phyloP scores from a whole-genome alignment of 108 stramenopile genomes.

The Cyclostephanos tholiformis region DNA sequence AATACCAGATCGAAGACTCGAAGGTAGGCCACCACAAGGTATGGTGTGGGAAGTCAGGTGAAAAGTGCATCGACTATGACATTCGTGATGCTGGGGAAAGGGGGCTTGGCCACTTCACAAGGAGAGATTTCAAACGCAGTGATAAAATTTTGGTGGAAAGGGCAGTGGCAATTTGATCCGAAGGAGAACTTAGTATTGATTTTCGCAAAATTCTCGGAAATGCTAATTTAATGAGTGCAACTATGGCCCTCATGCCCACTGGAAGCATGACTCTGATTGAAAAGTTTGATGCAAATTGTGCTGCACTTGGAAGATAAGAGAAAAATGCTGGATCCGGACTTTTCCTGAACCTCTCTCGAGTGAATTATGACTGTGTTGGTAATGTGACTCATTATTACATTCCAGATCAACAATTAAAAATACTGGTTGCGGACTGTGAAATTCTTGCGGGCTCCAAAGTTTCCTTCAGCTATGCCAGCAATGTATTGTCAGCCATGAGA shows the following conservation, averaged over 20 bases:
- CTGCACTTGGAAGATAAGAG: not conserved
- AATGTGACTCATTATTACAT: conserved; percentile 18
- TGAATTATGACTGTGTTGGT: conserved; percentile 40
- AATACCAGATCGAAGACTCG: not conserved
- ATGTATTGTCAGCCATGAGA: not conserved
- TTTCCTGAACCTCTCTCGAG: conserved; percentile 20
- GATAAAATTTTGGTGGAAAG: conserved; percentile 29
- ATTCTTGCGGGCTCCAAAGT: conserved; percentile 21
- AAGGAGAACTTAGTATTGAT: not conserved
- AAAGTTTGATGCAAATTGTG: conserved; percentile 5
- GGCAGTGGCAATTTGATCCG: conserved; percentile 1
- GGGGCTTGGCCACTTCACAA: conserved; percentile 21
- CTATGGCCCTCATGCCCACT: not conserved
- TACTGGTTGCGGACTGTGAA: conserved; percentile 11
- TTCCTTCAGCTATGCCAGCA: conserved; percentile 17
- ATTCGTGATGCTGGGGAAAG: conserved; percentile 9
- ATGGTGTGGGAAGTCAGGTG: conserved; percentile 25
- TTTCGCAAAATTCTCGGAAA: not conserved
- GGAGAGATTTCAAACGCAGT: conserved; percentile 9
- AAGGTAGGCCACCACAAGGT: conserved; percentile 17
- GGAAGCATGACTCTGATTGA: not conserved
- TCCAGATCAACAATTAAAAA: conserved; percentile 9
- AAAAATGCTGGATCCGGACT: conserved; percentile 20
- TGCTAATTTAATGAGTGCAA: not conserved
- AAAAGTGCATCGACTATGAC: conserved; percentile 24